Conservation (phyloP, 2,329 filamentous ascomycete species). For the Exutisphaerella laricina region DNA sequence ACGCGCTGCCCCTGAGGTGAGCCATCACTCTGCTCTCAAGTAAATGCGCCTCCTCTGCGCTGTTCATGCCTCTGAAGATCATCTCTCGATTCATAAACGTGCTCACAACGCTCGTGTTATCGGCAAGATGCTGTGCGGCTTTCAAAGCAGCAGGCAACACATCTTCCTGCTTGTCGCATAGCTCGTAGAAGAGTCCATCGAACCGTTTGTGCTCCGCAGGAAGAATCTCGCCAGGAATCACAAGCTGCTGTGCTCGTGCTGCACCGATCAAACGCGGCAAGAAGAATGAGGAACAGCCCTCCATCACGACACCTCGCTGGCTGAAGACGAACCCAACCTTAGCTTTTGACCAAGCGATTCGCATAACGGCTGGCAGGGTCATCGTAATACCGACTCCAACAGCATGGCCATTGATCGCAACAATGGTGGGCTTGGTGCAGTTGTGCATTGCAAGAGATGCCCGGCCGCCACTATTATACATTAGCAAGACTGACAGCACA, state of each 20-base stretch:
- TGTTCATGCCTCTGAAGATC: conserved; percentile 16
- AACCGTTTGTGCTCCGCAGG: conserved; percentile 12
- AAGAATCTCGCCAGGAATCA: conserved; percentile 11
- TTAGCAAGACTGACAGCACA: not conserved
- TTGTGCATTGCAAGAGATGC: conserved; percentile 19
- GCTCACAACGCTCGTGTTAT: conserved; percentile 17
- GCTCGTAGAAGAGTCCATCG: conserved; percentile 20
- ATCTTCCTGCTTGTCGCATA: conserved; percentile 17
- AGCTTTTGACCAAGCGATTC: conserved; percentile 17
- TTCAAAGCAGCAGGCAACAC: conserved; percentile 15
- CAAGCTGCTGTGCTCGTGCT: conserved; percentile 15
- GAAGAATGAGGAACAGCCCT: conserved; percentile 21
- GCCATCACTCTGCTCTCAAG: conserved; percentile 20
- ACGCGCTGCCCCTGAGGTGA: conserved; percentile 17
- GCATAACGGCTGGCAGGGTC: conserved; percentile 17
- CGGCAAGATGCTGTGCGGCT: conserved; percentile 14
- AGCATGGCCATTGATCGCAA: conserved; percentile 21
- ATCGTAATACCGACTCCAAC: conserved; percentile 22
- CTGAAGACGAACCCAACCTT: conserved; percentile 23
- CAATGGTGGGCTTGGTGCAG: conserved; percentile 22
- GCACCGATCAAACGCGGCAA: conserved; percentile 17
- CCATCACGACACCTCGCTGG: conserved; percentile 18
- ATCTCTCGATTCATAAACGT: conserved; percentile 23
- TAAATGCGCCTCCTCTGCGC: conserved; percentile 20
- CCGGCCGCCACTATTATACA: conserved; percentile 13